Conservation (phyloP, 768 basidiomycete genomes). For the Hydnum rufescens region DNA sequence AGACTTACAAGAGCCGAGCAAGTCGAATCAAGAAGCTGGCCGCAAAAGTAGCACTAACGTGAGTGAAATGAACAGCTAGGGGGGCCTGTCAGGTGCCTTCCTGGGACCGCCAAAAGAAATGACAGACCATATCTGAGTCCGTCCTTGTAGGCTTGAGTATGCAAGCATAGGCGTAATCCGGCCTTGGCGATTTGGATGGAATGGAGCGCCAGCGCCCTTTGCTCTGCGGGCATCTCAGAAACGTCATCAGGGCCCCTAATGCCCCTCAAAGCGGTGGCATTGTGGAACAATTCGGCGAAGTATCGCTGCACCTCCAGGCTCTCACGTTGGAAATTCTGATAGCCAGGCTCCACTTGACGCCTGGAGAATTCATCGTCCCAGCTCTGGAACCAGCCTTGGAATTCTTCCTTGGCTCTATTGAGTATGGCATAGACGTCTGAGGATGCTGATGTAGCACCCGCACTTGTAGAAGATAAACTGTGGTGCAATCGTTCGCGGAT, state of each 20-base stretch:
- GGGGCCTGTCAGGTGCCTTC: slow-evolving; percentile 7
- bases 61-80: slow-evolving; percentile 71
- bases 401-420: slow-evolving; percentile 54
- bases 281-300: slow-evolving; percentile 73
- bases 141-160: slow-evolving; percentile 65
- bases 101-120: not conserved
- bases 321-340: slow-evolving; percentile 64
- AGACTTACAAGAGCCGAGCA: slow-evolving; percentile 63
- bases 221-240: slow-evolving; percentile 57
- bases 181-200: slow-evolving; percentile 69
- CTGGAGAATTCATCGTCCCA: slow-evolving; percentile 61
- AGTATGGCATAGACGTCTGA: slow-evolving; percentile 46
- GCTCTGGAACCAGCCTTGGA: slow-evolving; percentile 58
- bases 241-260: slow-evolving; percentile 78
- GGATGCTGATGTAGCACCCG: slow-evolving; percentile 53
- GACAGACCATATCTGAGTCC: slow-evolving; percentile 71
- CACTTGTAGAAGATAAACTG: slow-evolving; percentile 38
- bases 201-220: slow-evolving; percentile 58
- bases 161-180: slow-evolving; percentile 70
- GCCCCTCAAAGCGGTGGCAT: slow-evolving; percentile 61
- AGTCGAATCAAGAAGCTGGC: slow-evolving; percentile 79
- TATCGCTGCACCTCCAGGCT: slow-evolving; percentile 72
- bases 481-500: slow-evolving; percentile 77
- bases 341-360: slow-evolving; percentile 25
- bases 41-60: slow-evolving; percentile 84